A percentile compares a stretch with the other conserved stretches of the same genome.
phyloP scores from a whole-genome alignment of 2,329 filamentous ascomycete species.

The Xylariales sp. region DNA sequence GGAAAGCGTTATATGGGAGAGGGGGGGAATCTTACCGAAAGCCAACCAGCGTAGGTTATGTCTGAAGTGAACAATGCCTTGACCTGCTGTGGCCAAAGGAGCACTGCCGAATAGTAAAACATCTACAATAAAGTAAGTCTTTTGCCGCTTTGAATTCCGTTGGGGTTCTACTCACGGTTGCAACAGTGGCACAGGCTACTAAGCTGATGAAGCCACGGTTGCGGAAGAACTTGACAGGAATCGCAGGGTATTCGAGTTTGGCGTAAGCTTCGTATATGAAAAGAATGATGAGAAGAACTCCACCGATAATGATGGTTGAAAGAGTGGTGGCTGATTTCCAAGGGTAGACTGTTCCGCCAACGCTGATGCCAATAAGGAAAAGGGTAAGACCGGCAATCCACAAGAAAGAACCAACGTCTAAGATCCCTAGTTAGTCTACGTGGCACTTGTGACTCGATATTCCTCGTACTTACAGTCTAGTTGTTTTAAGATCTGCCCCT shows the following conservation, averaged over 20 bases:
- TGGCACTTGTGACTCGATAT: background rate
- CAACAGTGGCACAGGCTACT: conserved; percentile 52
- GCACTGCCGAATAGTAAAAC: conserved; percentile 51
- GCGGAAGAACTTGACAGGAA: conserved; percentile 53
- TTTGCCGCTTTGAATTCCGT: background rate
- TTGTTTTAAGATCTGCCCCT: conserved; percentile 50
- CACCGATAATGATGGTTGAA: conserved; percentile 53
- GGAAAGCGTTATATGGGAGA: background rate
- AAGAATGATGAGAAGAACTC: conserved; percentile 50
- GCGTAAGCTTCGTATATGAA: conserved; percentile 53
- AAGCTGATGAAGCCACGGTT: conserved; percentile 54
- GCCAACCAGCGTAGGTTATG: conserved; percentile 52
- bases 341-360: conserved; percentile 56
- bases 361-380: conserved; percentile 60
- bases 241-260: conserved; percentile 52
- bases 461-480: conserved; percentile 50
- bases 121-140: conserved; percentile 41
- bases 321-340: conserved; percentile 57
- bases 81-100: conserved; percentile 54
- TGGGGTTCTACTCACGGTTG: conserved; percentile 44
- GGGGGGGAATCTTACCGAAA: conserved; percentile 44
- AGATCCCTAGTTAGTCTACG: background rate
- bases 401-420: conserved; percentile 57
- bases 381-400: conserved; percentile 59
- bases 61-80: conserved; percentile 51